Evolutionary conservation across 2,329 filamentous ascomycete genomes (phyloP), one percentile per base, ranked within the genome.

Genomic region (Paecilomyces sp.): DNA sequence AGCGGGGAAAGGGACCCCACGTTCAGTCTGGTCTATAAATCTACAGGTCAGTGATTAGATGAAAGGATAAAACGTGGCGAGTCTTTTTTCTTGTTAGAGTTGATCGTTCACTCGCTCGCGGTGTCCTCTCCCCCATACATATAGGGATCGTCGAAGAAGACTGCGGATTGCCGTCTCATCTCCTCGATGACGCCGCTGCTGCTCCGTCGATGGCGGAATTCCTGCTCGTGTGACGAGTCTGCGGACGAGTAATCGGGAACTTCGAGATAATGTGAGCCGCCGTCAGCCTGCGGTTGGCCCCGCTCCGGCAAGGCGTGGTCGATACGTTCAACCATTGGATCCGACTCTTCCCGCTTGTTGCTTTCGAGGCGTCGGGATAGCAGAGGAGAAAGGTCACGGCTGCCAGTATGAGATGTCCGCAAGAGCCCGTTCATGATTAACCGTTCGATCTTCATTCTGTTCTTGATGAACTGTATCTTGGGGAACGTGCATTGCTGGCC

Each of bases 401-500:
- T 63, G 8, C 70, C 68, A 9, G 67, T 61, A 4, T 66, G 60
- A 0, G 72, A 71, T 61, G 66, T 68, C 58, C 67, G 68, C 31
- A 73, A 67, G 7, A 85, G 72, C 2, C 85, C 85, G 64, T 83
- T 76, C 62, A 85, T 80, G 55, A 88, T 84, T 7, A 85, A 70
- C 56, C 87, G 82, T 76, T 99, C 94, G 8, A 97, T 80, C 68
- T 90, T 91, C 65, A 97, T 84, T 56, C 94, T 79, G 71, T 99
- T 99, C 25, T 83, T 85, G 61, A 97, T 85, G 70, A 97, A 99
- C 70, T 94, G 90, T 56, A 99, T 81, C 72, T 94, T 96, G 0
- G 94, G 91, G 71, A 95, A 99, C 0, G 89, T 86, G 63, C 89
- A 92, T 74, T 94, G 90, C 73, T 95, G 89, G 22, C 94, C 94